Conservation (phyloP, 257 asterid genomes). For the Primulina huaijiensis region DNA sequence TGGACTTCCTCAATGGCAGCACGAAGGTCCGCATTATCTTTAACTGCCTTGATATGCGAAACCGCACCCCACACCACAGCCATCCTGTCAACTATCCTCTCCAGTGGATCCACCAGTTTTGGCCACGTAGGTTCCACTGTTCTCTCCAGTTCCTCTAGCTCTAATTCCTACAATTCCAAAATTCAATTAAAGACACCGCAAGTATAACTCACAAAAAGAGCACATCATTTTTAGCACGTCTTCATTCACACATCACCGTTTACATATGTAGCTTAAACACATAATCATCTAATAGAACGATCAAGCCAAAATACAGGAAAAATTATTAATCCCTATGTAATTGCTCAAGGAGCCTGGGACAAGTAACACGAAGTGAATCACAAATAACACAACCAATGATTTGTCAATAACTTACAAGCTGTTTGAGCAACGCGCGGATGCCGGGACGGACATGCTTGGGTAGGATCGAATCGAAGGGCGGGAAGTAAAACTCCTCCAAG, state of each 20-base stretch:
- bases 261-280: too few relatives aligned
- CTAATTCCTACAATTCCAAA: constrained; percentile 50
- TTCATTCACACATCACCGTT: too few relatives aligned
- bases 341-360: not conserved
- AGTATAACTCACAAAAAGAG: not conserved
- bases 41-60: constrained; percentile 88
- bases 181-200: constrained; percentile 15
- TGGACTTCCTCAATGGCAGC: constrained; percentile 97
- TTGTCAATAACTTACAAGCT: not conserved
- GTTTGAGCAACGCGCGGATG: not conserved
- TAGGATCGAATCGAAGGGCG: not conserved
- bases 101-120: constrained; percentile 96
- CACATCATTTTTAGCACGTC: not conserved
- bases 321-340: not conserved
- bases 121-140: constrained; percentile 94
- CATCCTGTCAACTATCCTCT: constrained; percentile 67
- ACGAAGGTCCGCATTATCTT: constrained; percentile 83
- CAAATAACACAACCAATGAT: not conserved
- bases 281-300: not conserved
- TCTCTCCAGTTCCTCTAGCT: constrained; percentile 76
- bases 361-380: not conserved
- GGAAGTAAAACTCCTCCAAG: not conserved
- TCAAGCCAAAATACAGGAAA: not conserved
- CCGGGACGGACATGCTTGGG: not conserved
- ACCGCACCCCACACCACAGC: constrained; percentile 91